Conservation (phyloP, 1,139 yeast species). For the Saccharomycopsis crataegensis region DNA sequence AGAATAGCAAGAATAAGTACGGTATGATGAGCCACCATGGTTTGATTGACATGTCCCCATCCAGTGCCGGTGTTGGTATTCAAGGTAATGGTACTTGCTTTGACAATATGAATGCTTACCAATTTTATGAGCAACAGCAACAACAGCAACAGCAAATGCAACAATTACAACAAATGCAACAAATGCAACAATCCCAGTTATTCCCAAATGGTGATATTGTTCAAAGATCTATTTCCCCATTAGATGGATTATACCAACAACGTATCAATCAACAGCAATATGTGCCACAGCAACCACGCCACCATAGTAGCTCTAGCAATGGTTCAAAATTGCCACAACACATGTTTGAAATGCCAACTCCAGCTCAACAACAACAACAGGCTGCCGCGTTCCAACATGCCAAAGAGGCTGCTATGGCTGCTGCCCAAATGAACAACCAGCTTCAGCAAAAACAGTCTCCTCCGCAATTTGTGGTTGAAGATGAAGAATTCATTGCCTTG, state of each 20-base stretch:
- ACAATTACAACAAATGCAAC: constrained; percentile 10
- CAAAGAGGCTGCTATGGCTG: constrained; percentile 13
- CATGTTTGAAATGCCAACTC: constrained; percentile 8
- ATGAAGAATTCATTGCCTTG: constrained; percentile 18
- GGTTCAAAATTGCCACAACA: constrained; percentile 8
- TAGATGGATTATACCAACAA: constrained; percentile 16
- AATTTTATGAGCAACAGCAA: constrained; percentile 13
- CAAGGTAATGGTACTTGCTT: neutral
- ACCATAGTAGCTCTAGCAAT: neutral
- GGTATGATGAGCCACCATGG: neutral
- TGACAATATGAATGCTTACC: constrained; percentile 9
- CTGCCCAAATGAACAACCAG: constrained; percentile 9
- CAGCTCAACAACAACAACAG: constrained; percentile 13
- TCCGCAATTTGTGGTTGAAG: constrained; percentile 9
- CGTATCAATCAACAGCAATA: constrained; percentile 2
- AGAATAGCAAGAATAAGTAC: constrained; percentile 6
- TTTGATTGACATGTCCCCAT: neutral
- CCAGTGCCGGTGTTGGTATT: constrained; percentile 3
- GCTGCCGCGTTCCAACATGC: constrained; percentile 9
- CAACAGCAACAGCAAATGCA: constrained; percentile 13
- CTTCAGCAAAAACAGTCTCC: constrained; percentile 7
- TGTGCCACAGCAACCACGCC: constrained; percentile 15
- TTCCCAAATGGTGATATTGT: constrained; percentile 4
- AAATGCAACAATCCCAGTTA: constrained; percentile 7
- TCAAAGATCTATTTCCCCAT: constrained; percentile 19